Evolutionary conservation across 805 yeast genomes (phyloP).

Genomic region (Saturnispora diversa): DNA sequence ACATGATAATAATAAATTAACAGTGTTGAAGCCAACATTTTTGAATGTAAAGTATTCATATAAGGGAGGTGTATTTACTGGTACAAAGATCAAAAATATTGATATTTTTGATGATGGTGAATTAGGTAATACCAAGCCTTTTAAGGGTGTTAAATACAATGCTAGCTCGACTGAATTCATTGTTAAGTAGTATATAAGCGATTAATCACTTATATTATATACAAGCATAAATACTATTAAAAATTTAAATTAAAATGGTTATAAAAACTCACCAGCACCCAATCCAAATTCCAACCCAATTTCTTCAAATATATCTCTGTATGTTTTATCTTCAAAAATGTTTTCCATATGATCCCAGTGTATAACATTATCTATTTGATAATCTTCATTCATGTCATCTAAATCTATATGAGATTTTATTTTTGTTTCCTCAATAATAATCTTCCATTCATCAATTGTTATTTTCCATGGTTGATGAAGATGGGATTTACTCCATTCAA

Average conservation of each 20-base stretch:
- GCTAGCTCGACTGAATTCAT: conserved; percentile 56
- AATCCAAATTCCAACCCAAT: conserved; percentile 1
- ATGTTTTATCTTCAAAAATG: neutral
- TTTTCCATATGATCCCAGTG: conserved; percentile 2
- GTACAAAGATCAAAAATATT: conserved; percentile 58
- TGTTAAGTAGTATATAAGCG: conserved; percentile 30
- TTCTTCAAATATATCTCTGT: conserved; percentile 3
- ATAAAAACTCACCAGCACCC: neutral
- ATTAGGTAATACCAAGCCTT: conserved; percentile 56
- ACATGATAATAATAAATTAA: too few relatives aligned
- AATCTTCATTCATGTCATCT: neutral
- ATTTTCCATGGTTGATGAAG: conserved; percentile 4
- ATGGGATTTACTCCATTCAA: neutral
- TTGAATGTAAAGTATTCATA: conserved; percentile 46
- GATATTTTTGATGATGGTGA: conserved; percentile 50
- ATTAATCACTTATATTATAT: too few relatives aligned
- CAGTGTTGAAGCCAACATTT: conserved; percentile 33
- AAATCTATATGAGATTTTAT: neutral
- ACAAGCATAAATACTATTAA: neutral
- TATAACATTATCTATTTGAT: neutral
- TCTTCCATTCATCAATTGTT: neutral
- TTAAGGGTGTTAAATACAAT: conserved; percentile 82
- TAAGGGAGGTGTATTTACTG: conserved; percentile 70
- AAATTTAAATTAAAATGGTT: neutral
- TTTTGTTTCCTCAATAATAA: conserved; percentile 5